Evolutionary conservation across 306 rosid species (phyloP), one percentile per base, ranked within the genome.

Genomic region (Herpetospermum pedunculosum): DNA sequence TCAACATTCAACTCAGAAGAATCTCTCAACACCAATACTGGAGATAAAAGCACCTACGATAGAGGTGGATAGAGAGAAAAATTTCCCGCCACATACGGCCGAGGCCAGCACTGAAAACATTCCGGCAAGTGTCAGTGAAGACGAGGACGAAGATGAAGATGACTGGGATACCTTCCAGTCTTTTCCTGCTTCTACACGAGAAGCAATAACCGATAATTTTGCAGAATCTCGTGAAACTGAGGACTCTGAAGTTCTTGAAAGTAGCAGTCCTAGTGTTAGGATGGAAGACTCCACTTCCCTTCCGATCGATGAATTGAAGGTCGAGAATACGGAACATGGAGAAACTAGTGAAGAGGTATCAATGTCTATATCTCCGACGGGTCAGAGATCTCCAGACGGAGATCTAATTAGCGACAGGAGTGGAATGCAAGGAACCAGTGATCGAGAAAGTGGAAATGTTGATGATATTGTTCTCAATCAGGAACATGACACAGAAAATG

Each of bases 91-190:
- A 18, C 47, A 83, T 7, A 85, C 84, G 60, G 52, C 54, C 41
- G 68, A 55, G 49, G n/a, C 21, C 34, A 21, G 52, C 72, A 37
- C 32, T 41, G 72, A 40, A 13, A 65, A 21, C 52, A 65, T 19
- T 65, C 23, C 50, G 2, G 34, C 15, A 2, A 65, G 1, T 58
- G 35, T n/a, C 40, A 37, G 21, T 2, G 69, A 70, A 69, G 76
- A 75, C 28, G 86, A 85, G 47, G 92, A 83, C 1, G 84, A 82
- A 41, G 87, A 88, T 75, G 96, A 90, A 41, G 96, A 93, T 76
- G 97, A 89, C 73, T 93, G 98, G 98, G 98, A 93, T 84, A 83
- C 89, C 48, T 93, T 91, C 80, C 98, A 91, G 83, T 93, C 97
- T 68, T 87, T 93, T 73, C 86, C 98, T 52, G 88, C 88, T 52